Percentiles rank a stretch among this genome's conserved stretches.
Evolutionary conservation across 2,329 filamentous ascomycete genomes (phyloP).

Genomic region (Penicillium sp.): DNA sequence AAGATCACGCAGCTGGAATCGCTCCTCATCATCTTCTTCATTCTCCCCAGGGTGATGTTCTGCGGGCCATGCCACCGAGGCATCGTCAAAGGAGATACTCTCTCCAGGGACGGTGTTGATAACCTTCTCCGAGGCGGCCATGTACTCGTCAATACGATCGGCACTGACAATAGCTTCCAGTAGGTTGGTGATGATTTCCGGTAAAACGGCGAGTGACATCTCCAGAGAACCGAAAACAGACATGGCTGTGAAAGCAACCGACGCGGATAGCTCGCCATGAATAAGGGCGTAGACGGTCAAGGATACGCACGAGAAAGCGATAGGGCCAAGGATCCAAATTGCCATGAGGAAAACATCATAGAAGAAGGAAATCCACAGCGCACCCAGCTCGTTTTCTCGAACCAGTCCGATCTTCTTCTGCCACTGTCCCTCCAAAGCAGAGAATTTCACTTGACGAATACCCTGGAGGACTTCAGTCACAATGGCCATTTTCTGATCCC

Average conservation of each 20-base stretch:
- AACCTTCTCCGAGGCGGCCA: slow-evolving; percentile 68
- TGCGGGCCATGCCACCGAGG: slow-evolving; percentile 72
- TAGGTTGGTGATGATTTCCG: slow-evolving; percentile 68
- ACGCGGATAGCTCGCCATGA: slow-evolving; percentile 64
- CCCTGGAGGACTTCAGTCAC: slow-evolving; percentile 75
- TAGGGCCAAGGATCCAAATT: slow-evolving; percentile 72
- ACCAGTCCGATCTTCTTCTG: slow-evolving; percentile 66
- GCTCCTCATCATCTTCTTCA: slow-evolving; percentile 50
- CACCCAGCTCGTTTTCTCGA: slow-evolving; percentile 65
- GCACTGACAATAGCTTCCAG: slow-evolving; percentile 74
- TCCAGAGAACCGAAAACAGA: slow-evolving; percentile 73
- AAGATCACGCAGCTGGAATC: slow-evolving; percentile 66
- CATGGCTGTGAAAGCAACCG: slow-evolving; percentile 75
- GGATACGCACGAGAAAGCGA: slow-evolving; percentile 70
- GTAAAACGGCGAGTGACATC: slow-evolving; percentile 66
- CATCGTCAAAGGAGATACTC: slow-evolving; percentile 64
- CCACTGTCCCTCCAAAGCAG: slow-evolving; percentile 73
- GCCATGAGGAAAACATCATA: slow-evolving; percentile 63
- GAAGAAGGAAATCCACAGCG: slow-evolving; percentile 66
- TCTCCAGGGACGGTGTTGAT: slow-evolving; percentile 58
- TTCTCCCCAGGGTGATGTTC: slow-evolving; percentile 52
- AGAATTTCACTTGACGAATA: slow-evolving; percentile 83
- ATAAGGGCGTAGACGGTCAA: slow-evolving; percentile 67
- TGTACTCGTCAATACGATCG: slow-evolving; percentile 69
- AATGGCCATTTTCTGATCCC: slow-evolving; percentile 72